Evolutionary conservation across 208 protist species (phyloP), one percentile per base, ranked within the genome.

Genomic region (Borovskyia barvae): DNA sequence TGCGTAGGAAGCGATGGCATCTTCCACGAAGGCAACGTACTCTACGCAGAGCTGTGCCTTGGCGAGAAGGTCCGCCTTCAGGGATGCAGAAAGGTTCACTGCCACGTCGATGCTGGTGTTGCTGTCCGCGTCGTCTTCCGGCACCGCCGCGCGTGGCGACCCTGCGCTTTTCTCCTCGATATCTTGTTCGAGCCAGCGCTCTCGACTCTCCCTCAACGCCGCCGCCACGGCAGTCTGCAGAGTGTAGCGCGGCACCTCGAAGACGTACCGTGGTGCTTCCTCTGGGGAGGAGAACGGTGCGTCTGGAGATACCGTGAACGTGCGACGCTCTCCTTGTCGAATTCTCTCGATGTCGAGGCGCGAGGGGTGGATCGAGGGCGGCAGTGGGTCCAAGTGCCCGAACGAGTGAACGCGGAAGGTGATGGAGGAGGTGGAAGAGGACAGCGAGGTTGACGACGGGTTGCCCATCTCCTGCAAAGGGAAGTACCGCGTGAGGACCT

Each of bases 331-430:
- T 40, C 20, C 43, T 7, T 40, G 32, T 25, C n/a, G 12, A 17
- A 63, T 47, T 55, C 24, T n/a, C 30, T 52, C 52, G n/a, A 47
- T 28, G 20, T 54, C 59, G 7, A 71, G 49, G 8, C 69, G 46
- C 6, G 35, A 51, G 5, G 61, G 54, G 47, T 72, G 58, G 19
- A 63, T 25, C 12, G 41, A 54, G 6, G 40, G 25, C 2, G 82
- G 82, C 35, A 93, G 76, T 0, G 87, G 87, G 66, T 93, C 83
- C 20, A 93, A 63, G 54, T 93, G 79, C 2, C 70, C 64, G 51
- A 84, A 75, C 22, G 75, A 78, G 50, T 82, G 63, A 12, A 92
- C 67, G n/a, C 66, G 66, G 43, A 92, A 80, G 14, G 69, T 72
- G 24, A 67, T 66, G 1, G 32, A 12, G 0, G 71, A 80, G 5